These are phyloP conservation scores for Protomyces arabidopsidicola DNA, from an alignment of 1,139 yeast genomes.

Conservation along the genomic window DNA sequence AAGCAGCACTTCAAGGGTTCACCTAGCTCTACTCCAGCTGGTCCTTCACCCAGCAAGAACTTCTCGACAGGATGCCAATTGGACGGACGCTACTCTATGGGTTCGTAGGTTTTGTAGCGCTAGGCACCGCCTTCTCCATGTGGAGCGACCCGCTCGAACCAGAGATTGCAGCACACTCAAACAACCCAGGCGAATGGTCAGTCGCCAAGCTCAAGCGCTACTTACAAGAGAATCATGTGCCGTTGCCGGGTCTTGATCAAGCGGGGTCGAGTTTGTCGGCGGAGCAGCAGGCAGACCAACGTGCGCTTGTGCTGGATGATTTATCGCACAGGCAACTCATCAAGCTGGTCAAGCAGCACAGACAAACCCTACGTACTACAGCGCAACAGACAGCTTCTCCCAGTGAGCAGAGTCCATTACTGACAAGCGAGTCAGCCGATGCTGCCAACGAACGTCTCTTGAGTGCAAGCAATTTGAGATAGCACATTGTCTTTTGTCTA, in stretches of 20 bases:
- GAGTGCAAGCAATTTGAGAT: slow-evolving; percentile 8
- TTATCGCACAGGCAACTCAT: background rate
- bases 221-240: background rate
- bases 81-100: slow-evolving; percentile 12
- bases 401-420: slow-evolving; percentile 1
- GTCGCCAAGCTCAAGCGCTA: slow-evolving; percentile 6
- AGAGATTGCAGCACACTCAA: slow-evolving; percentile 2
- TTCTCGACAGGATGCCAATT: slow-evolving; percentile 6
- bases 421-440: background rate
- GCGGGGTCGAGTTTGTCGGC: background rate
- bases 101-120: slow-evolving; percentile 14
- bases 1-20: too few species aligned
- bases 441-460: slow-evolving; percentile 2
- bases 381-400: background rate
- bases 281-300: background rate
- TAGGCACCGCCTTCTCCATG: slow-evolving; percentile 18
- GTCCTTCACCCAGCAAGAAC: too few species aligned
- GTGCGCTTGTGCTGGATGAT: slow-evolving; percentile 7
- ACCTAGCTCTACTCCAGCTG: too few species aligned
- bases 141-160: slow-evolving; percentile 21
- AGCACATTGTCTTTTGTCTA: background rate
- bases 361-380: background rate
- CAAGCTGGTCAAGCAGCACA: slow-evolving; percentile 5
- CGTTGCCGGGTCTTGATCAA: background rate
- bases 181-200: slow-evolving; percentile 10